phyloP scores from a whole-genome alignment of 2,329 filamentous ascomycete genomes.

The Pyrenophora teres region DNA sequence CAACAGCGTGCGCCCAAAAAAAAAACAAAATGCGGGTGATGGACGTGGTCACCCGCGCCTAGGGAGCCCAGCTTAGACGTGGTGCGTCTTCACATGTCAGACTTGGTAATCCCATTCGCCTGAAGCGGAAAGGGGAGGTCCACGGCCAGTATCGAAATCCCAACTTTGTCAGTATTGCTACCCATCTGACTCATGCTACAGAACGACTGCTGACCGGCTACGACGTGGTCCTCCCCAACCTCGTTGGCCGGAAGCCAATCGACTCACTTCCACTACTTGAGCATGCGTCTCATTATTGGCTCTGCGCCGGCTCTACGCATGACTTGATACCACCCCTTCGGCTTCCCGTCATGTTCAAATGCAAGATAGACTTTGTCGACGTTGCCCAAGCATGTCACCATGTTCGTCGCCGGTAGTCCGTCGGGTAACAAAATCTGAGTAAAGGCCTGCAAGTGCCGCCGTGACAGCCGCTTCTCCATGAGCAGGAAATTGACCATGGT shows the following conservation, averaged over 20 bases:
- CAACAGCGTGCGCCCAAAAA: conserved; percentile 1
- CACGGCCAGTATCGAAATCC: background rate
- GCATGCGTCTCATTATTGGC: conserved; percentile 15
- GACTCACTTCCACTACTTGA: background rate
- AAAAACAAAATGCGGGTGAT: conserved; percentile 5
- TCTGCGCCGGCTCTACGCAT: conserved; percentile 20
- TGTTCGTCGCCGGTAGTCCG: conserved; percentile 18
- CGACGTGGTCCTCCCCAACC: background rate
- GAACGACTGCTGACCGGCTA: background rate
- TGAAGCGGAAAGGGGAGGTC: conserved; percentile 1
- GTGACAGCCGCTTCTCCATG: conserved; percentile 26
- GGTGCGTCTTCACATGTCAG: conserved; percentile 14
- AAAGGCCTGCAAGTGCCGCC: conserved; percentile 28
- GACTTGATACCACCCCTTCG: conserved; percentile 24
- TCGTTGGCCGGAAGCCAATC: background rate
- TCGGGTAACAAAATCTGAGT: conserved; percentile 23
- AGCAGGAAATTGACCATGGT: conserved; percentile 38
- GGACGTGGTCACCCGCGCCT: conserved; percentile 3
- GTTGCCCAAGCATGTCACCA: conserved; percentile 26
- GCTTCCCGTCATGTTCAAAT: background rate
- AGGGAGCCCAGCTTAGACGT: background rate
- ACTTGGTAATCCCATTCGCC: background rate
- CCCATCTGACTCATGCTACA: background rate
- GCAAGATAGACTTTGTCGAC: conserved; percentile 26
- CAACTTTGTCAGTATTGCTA: background rate